These are phyloP conservation scores for Coemansia sp. DNA, from an alignment of 192 early-diverging fungal genomes.

Conservation along the genomic window DNA sequence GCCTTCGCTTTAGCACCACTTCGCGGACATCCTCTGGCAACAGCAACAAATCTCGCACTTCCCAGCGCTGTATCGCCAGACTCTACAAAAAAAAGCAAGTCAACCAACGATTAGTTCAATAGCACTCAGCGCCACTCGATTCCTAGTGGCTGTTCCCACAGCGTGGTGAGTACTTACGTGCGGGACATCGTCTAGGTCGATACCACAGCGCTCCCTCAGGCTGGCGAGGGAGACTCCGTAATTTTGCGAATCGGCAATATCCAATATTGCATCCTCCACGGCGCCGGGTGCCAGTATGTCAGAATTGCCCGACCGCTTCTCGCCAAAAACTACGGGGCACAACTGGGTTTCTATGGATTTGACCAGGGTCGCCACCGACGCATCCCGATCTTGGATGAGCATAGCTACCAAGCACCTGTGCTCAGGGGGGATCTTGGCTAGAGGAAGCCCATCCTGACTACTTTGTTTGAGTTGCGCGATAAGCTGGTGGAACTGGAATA, in stretches of 20 bases:
- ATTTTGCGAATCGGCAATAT: conserved; percentile 40
- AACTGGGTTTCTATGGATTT: conserved; percentile 41
- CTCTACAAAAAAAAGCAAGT: conserved; percentile 6
- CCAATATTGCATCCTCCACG: conserved; percentile 23
- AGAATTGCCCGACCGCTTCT: conserved; percentile 23
- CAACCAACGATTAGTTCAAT: neutral
- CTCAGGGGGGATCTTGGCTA: conserved; percentile 27
- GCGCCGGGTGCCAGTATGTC: conserved; percentile 32
- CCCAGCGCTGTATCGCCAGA: conserved; percentile 48
- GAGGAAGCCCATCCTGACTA: conserved; percentile 17
- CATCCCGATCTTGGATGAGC: conserved; percentile 49
- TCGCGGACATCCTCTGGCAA: conserved; percentile 36
- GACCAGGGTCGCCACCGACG: conserved; percentile 26
- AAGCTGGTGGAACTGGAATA: conserved; percentile 47
- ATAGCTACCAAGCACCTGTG: conserved; percentile 43
- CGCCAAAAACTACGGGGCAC: conserved; percentile 48
- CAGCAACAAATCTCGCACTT: conserved; percentile 31
- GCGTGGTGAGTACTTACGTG: conserved; percentile 13
- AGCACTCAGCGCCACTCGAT: neutral
- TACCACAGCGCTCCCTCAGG: conserved; percentile 13
- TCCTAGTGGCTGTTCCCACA: neutral
- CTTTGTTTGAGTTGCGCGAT: conserved; percentile 34
- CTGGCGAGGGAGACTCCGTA: conserved; percentile 42
- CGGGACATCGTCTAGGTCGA: conserved; percentile 28
- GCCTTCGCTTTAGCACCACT: conserved; percentile 28